phyloP scores from a whole-genome alignment of 495 filamentous ascomycete genomes.

The Tuber magnatum region DNA sequence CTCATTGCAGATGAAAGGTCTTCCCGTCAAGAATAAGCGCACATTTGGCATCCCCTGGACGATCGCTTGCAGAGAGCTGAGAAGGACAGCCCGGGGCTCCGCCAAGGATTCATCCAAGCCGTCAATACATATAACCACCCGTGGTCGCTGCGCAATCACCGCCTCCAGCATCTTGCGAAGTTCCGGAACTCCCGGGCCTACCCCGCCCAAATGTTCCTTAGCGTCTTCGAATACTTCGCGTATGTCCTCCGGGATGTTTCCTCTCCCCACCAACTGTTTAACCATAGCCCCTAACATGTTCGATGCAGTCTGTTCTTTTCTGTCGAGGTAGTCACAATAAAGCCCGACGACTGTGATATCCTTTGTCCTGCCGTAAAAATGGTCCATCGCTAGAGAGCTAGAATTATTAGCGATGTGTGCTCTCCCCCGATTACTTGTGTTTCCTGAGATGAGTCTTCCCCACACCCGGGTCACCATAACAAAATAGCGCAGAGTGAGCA shows the following conservation, averaged over 20 bases:
- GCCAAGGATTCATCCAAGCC: too few species aligned
- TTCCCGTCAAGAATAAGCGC: too few species aligned
- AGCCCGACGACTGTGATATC: neutral
- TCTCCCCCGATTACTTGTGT: neutral
- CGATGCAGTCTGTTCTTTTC: neutral
- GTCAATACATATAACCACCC: too few species aligned
- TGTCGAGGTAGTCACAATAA: neutral
- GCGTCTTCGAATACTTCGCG: neutral
- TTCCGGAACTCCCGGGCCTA: neutral
- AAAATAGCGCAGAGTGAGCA: neutral
- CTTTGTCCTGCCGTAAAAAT: neutral
- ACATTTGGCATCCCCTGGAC: too few species aligned
- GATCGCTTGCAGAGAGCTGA: too few species aligned
- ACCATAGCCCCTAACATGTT: neutral
- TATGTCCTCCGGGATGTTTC: neutral
- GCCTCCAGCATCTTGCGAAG: neutral
- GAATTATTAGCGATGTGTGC: neutral
- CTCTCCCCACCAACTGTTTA: neutral
- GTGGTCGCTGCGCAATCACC: too few species aligned
- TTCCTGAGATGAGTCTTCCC: neutral
- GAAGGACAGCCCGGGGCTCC: too few species aligned
- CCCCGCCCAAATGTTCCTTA: neutral
- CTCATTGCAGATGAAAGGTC: too few species aligned
- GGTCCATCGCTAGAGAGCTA: neutral
- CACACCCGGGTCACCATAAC: neutral